Evolutionary conservation across 345 rosid species (phyloP).

Genomic region (Euphorbia tirucalli): DNA sequence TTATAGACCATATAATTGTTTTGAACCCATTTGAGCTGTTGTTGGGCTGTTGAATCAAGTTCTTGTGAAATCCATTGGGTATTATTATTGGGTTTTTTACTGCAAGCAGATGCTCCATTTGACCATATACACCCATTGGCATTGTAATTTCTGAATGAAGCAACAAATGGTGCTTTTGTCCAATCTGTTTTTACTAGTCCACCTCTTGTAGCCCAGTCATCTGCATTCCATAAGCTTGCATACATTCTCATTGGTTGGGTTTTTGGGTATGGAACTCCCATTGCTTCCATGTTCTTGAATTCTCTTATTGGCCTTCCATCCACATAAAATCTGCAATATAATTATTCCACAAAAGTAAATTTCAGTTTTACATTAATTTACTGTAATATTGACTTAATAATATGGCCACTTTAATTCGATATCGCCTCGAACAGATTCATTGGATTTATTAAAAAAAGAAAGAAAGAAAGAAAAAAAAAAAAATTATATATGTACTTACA

Average conservation of each 20-base stretch:
- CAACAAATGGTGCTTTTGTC: slow-evolving; percentile 54
- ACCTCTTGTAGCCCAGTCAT: slow-evolving; percentile 79
- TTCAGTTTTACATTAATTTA: too few relatives aligned
- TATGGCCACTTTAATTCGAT: too few relatives aligned
- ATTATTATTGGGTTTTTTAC: neutral
- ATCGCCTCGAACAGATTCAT: too few relatives aligned
- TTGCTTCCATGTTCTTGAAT: slow-evolving; percentile 62
- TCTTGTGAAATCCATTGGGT: neutral
- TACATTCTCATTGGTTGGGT: slow-evolving; percentile 58
- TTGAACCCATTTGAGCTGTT: slow-evolving; percentile 18
- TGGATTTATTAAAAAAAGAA: too few relatives aligned
- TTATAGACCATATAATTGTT: slow-evolving; percentile 19
- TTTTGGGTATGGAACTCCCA: slow-evolving; percentile 53
- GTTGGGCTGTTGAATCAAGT: slow-evolving; percentile 1
- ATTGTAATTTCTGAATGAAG: slow-evolving; percentile 44
- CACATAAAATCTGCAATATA: slow-evolving; percentile 42
- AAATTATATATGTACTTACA: slow-evolving; percentile 38
- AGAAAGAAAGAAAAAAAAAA: too few relatives aligned
- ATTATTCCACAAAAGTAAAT: neutral
- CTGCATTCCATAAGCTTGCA: slow-evolving; percentile 69
- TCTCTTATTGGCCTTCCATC: slow-evolving; percentile 66
- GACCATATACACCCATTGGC: slow-evolving; percentile 40
- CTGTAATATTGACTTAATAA: too few relatives aligned
- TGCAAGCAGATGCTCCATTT: slow-evolving; percentile 28
- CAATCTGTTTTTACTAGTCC: slow-evolving; percentile 68